These are phyloP conservation scores for Leersia perrieri DNA, from an alignment of 176 grass and related monocot species.

Conservation along the genomic window DNA sequence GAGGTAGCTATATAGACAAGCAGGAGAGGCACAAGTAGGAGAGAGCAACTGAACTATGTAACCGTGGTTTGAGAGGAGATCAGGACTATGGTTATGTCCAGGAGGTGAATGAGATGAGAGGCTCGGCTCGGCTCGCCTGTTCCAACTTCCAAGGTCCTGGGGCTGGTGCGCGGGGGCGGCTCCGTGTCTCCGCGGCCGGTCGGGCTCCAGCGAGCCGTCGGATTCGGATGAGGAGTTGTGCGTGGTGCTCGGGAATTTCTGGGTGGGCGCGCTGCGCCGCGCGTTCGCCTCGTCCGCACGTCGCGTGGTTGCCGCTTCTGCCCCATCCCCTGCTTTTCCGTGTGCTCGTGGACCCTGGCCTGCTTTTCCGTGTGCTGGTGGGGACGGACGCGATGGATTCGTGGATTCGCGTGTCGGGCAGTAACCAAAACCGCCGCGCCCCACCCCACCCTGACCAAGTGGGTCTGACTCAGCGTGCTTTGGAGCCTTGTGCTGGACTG, in stretches of 20 bases:
- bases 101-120: not conserved
- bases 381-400: not conserved
- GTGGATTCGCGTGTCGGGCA: conserved; percentile 35
- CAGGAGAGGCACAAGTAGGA: not conserved
- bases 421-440: not conserved
- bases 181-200: conserved; percentile 82
- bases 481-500: not conserved
- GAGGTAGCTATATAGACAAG: conserved; percentile 48
- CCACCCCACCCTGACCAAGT: not conserved
- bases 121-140: too few relatives aligned
- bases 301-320: not conserved
- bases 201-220: conserved; percentile 31
- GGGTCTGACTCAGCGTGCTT: not conserved
- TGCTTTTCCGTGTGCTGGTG: not conserved
- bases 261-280: not conserved
- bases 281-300: conserved; percentile 20
- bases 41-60: not conserved
- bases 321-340: not conserved
- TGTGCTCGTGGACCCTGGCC: not conserved
- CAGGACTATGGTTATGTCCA: conserved; percentile 20
- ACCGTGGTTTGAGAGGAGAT: conserved; percentile 6
- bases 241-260: not conserved
- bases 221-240: not conserved
- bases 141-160: conserved; percentile 66
- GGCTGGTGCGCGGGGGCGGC: conserved; percentile 51